Base-by-base conservation (phyloP, 2,329 filamentous ascomycete species). In the Corniculantispora saksenae region DNA sequence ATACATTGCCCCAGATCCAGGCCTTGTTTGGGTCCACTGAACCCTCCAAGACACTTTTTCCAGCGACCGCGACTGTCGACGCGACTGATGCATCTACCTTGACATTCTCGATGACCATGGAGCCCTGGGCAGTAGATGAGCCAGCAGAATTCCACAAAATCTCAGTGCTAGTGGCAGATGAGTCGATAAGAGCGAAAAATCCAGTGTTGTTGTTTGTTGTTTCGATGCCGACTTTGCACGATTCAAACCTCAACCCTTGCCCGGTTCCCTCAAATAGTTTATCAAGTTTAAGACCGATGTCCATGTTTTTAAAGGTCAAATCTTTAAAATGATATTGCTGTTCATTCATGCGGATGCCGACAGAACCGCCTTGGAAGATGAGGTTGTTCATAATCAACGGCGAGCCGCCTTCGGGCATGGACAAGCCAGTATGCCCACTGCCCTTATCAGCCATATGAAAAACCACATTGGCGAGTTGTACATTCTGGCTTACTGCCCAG, bases 261-360 rank as follows among this genome's bases (percentile, higher is more conserved):
- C 75, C 67, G 5, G 71, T 73, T n/a, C 71, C 68, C 21, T 75
- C 71, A 25, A 68, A 74, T 17, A 73, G 67, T 38, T 66, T 61
- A 63, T 69, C 65, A 6, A 76, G 62, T 27, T 69, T 71, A 35
- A 76, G 69, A 23, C 74, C 75, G n/a, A 72, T 70, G 17, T 68
- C 64, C 56, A 66, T 62, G 74, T 72, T 72, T 57, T 72, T 72
- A 64, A 76, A 76, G 7, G 58, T 67, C 23, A 76, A 64, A 53
- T 67, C 69, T 65, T 77, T 78, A 63, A 78, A 72, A 23, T 75
- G 69, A 56, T 76, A 77, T 67, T 77, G 75, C 69, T 78, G 74
- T 61, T 73, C 74, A 2, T 68, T 71, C 27, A 75, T 67, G 35
- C 68, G 66, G 29, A 77, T 69, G 5, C 74, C 76, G 21, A 76